These are phyloP conservation scores for Exophiala aquamarina DNA, from an alignment of 2,329 filamentous ascomycete genomes.

Conservation along the genomic window DNA sequence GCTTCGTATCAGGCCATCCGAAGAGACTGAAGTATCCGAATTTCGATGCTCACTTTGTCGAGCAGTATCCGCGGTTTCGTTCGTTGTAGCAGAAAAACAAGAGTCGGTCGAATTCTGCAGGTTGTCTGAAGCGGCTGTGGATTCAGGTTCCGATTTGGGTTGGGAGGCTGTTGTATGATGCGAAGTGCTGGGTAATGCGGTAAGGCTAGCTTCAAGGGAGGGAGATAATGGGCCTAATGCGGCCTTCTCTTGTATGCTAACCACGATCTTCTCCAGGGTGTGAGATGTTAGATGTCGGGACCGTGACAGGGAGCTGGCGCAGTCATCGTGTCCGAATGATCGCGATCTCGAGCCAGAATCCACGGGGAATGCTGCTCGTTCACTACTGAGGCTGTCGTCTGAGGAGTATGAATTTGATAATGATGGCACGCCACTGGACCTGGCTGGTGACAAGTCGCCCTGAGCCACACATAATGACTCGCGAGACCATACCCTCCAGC, in stretches of 20 bases:
- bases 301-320: constrained; percentile 53
- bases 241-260: constrained; percentile 83
- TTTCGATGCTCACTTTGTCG: constrained; percentile 47
- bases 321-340: constrained; percentile 19
- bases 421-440: constrained; percentile 61
- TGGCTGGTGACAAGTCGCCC: constrained; percentile 40
- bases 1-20: constrained; percentile 53
- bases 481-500: constrained; percentile 92
- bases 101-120: constrained; percentile 55
- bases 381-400: constrained; percentile 47
- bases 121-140: constrained; percentile 37
- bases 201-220: constrained; percentile 40
- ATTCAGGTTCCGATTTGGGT: constrained; percentile 31
- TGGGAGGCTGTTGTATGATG: constrained; percentile 40
- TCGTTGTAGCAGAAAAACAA: constrained; percentile 59
- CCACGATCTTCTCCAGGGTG: constrained; percentile 90
- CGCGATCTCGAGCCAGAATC: constrained; percentile 29
- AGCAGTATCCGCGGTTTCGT: constrained; percentile 49
- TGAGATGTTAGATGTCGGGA: constrained; percentile 88
- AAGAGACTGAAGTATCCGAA: constrained; percentile 64
- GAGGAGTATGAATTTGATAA: constrained; percentile 78
- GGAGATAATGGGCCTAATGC: constrained; percentile 60
- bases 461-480: constrained; percentile 76
- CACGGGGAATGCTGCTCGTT: constrained; percentile 55
- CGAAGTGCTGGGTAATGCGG: constrained; percentile 43